Conservation (phyloP, 1,139 yeast genomes). For the Yamadazyma triangularis region DNA sequence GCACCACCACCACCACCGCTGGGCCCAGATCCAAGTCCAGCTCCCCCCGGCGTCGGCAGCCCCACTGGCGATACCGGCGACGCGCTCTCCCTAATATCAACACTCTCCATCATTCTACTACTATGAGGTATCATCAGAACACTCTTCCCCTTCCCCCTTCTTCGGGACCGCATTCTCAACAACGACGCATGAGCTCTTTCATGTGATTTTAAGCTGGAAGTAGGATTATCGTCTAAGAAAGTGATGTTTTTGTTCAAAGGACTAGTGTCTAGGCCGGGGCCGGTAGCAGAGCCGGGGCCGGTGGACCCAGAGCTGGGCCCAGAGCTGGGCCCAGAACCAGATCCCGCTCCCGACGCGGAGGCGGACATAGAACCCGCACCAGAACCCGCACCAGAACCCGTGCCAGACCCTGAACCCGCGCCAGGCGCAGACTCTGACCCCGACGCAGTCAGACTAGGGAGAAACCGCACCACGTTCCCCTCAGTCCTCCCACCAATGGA, state of each 20-base stretch:
- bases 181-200: slow-evolving; percentile 68
- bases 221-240: slow-evolving; percentile 24
- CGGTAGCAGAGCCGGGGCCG: no score
- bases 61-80: slow-evolving; percentile 18
- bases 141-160: slow-evolving; percentile 47
- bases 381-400: neutral
- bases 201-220: slow-evolving; percentile 37
- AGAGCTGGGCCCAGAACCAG: no score
- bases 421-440: no score
- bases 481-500: slow-evolving; percentile 6
- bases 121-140: slow-evolving; percentile 25
- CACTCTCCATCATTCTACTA: slow-evolving; percentile 21
- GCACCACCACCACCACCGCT: slow-evolving; percentile 4
- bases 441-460: no score
- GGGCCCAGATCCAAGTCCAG: slow-evolving; percentile 5
- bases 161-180: slow-evolving; percentile 56
- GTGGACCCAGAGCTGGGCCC: no score
- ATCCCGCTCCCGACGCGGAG: no score
- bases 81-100: slow-evolving; percentile 7
- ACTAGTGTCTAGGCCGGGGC: no score
- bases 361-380: no score
- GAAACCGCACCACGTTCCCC: slow-evolving; percentile 6
- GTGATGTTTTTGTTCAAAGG: slow-evolving; percentile 8
- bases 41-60: slow-evolving; percentile 13
- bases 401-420: no score